A percentile compares a stretch with the other conserved stretches of the same genome.
phyloP scores from a whole-genome alignment of 768 basidiomycete species.

The Tricholoma sp. region DNA sequence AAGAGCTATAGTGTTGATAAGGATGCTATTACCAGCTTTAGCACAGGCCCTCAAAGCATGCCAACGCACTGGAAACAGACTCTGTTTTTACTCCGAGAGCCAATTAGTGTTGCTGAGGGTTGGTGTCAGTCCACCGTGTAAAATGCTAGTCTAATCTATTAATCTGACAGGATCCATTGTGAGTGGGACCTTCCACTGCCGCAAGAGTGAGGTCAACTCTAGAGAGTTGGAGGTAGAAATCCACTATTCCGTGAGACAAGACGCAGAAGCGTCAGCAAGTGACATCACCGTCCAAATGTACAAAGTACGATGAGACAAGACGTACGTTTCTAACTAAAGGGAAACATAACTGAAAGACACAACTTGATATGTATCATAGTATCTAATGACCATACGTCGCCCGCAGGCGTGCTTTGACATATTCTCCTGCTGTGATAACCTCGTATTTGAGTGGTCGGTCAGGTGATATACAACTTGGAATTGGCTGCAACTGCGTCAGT shows the following conservation, averaged over 20 bases:
- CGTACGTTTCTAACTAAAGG: background rate
- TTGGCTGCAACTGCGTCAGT: slow-evolving; percentile 31
- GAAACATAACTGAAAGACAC: background rate
- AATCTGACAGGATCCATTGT: slow-evolving; percentile 59
- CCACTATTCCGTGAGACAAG: slow-evolving; percentile 56
- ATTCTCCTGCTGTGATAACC: slow-evolving; percentile 74
- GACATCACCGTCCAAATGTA: slow-evolving; percentile 68
- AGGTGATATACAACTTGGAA: slow-evolving; percentile 44
- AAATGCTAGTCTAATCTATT: slow-evolving; percentile 1
- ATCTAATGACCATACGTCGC: slow-evolving; percentile 46
- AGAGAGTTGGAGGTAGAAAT: slow-evolving; percentile 91
- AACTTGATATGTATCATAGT: background rate
- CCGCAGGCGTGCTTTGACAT: slow-evolving; percentile 67
- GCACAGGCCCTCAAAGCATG: slow-evolving; percentile 82
- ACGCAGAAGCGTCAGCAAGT: slow-evolving; percentile 30
- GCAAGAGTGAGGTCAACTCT: slow-evolving; percentile 75
- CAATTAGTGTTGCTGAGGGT: slow-evolving; percentile 76
- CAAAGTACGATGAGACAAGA: slow-evolving; percentile 55
- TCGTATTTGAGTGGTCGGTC: slow-evolving; percentile 56
- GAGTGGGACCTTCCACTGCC: slow-evolving; percentile 75
- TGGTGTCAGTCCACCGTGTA: slow-evolving; percentile 14
- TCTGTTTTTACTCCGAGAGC: slow-evolving; percentile 76
- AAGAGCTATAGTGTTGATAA: slow-evolving; percentile 48
- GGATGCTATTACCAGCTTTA: slow-evolving; percentile 67
- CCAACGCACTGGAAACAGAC: slow-evolving; percentile 99